A percentile compares a stretch with the other conserved stretches of the same genome.
These are phyloP conservation scores for Colletotrichum tabaci DNA, from an alignment of 2,329 filamentous ascomycete species.

Conservation along the genomic window DNA sequence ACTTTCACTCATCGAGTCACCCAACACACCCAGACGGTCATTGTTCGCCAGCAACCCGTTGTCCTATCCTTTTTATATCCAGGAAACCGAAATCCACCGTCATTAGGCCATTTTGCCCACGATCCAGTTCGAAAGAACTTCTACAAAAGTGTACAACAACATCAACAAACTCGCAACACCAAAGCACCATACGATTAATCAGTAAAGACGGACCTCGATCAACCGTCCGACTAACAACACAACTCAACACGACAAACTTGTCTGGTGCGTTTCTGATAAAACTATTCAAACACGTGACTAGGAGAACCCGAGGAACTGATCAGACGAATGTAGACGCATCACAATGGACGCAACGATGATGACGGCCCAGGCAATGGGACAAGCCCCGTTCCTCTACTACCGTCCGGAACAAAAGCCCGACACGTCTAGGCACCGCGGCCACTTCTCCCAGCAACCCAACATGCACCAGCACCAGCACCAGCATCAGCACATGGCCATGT, in stretches of 20 bases:
- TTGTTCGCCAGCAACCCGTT: constrained; percentile 53
- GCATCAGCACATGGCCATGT: constrained; percentile 67
- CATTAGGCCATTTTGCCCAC: constrained; percentile 54
- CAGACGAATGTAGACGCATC: constrained; percentile 47
- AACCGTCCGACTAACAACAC: constrained; percentile 36
- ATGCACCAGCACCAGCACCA: constrained; percentile 60
- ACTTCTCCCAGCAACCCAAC: constrained; percentile 71
- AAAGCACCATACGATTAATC: constrained; percentile 22
- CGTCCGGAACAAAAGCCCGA: constrained; percentile 82
- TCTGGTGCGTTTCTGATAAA: constrained; percentile 49
- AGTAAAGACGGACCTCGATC: constrained; percentile 22
- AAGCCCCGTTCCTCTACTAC: constrained; percentile 90
- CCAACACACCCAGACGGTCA: constrained; percentile 37
- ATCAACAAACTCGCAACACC: constrained; percentile 21
- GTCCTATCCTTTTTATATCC: constrained; percentile 61
- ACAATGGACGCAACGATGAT: constrained; percentile 77
- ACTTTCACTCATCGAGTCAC: constrained; percentile 42
- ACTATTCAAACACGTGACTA: background rate
- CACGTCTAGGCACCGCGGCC: constrained; percentile 77
- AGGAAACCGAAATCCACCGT: constrained; percentile 36
- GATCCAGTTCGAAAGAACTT: constrained; percentile 45
- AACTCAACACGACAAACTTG: constrained; percentile 42
- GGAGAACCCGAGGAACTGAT: constrained; percentile 42
- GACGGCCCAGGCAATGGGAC: constrained; percentile 73
- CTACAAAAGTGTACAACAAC: constrained; percentile 46